Evolutionary conservation across 148 eudicot genomes (phyloP).

Genomic region (Dysphania ambrosioides): DNA sequence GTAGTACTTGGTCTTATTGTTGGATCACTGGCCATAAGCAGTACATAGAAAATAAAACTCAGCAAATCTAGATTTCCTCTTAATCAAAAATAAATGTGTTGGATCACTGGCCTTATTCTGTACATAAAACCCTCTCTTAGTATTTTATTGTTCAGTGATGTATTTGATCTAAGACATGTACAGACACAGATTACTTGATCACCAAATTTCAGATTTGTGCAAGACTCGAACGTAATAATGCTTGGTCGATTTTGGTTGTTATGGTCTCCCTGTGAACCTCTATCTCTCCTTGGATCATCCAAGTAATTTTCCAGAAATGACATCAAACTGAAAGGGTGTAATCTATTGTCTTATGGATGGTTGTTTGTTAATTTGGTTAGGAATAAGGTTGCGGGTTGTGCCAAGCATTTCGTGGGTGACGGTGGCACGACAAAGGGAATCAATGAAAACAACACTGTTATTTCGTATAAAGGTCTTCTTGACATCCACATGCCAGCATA

Average conservation of each 20-base stretch:
- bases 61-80: neutral
- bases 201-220: neutral
- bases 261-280: too few relatives aligned
- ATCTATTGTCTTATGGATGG: neutral
- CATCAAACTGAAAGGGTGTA: neutral
- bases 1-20: neutral
- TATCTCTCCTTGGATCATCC: neutral
- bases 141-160: too few relatives aligned
- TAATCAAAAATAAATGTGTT: neutral
- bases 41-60: too few relatives aligned
- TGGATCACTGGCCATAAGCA: neutral
- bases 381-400: conserved; percentile 64
- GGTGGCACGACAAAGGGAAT: conserved; percentile 73
- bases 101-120: neutral
- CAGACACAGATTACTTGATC: neutral
- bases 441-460: conserved; percentile 59
- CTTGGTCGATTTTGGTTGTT: neutral
- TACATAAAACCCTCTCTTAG: too few relatives aligned
- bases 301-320: neutral
- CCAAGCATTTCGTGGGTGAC: conserved; percentile 78
- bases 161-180: too few relatives aligned
- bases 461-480: conserved; percentile 3
- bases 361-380: conserved; percentile 23
- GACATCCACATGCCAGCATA: conserved; percentile 78
- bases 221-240: neutral